Base-by-base conservation (phyloP, 1,284 basidiomycete genomes). In the Puccinia horiana region DNA sequence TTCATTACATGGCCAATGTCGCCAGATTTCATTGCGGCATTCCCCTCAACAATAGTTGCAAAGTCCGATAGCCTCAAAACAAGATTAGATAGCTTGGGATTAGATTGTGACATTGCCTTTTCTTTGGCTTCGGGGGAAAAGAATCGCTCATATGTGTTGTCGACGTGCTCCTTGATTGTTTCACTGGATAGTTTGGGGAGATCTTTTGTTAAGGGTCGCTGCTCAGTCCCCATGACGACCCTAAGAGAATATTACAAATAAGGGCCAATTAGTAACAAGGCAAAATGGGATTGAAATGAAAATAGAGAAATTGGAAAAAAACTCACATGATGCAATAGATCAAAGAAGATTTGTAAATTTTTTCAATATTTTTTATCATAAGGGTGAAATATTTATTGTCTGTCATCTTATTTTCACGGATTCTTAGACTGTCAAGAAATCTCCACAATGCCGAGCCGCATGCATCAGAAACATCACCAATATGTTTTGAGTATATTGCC, bases 1-100 rank as follows among this genome's bases (percentile, higher is more conserved):
- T 42, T 37, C 29, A 72, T 72, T 4, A 72, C 69, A 8, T 35
- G n/a, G 3, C 69, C 69, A 44, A 72, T 72, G 40, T 72, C 37
- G 20, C 69, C 69, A 72, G 37, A 8, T 37, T 63, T 63, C 58
- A 63, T 63, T 5, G 58, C 58, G 2, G 58, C 26, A 63, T 63
- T 63, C 11, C 29, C 58, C 20, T 63, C 58, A 23, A 29, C 26
- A 32, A 63, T 32, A 5, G 58, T 32, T 9, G 58, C 26, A 32
- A 63, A 63, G 20, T 63, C 58, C 16, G 20, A 9, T 9, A 63
- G 35, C 35, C 58, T 29, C 20, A 63, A 20, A 2, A 32, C 3
- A 12, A 63, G 35, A 63, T 63, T 63, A 11, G 58, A 63, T 32
- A 63, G 26, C 20, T 63, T 63, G 5, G 58, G 58, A 2, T 5